Evolutionary conservation across 2,329 filamentous ascomycete species (phyloP).

Genomic region (Aspergillus unguis): DNA sequence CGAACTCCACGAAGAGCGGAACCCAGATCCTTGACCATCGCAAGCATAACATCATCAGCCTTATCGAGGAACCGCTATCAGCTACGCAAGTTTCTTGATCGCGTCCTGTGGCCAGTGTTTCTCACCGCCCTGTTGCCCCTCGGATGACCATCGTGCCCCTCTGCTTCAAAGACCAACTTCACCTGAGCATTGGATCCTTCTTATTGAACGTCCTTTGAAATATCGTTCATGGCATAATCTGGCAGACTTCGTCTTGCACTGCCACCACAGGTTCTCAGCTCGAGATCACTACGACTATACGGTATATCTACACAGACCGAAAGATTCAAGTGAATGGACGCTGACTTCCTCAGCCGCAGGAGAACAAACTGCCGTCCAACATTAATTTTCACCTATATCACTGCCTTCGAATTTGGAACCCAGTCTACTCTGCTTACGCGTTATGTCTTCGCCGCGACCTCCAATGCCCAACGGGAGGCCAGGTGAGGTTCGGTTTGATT

Average conservation of each 20-base stretch:
- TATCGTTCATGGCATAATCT: slow-evolving; percentile 13
- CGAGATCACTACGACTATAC: neutral
- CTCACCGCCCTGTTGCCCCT: slow-evolving; percentile 7
- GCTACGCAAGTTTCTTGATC: neutral
- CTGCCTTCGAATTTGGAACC: neutral
- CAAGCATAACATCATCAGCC: slow-evolving; percentile 7
- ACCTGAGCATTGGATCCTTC: neutral
- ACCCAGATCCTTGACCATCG: neutral
- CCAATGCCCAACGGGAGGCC: slow-evolving; percentile 29
- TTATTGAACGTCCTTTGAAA: neutral
- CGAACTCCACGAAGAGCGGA: neutral
- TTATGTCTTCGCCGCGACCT: slow-evolving; percentile 26
- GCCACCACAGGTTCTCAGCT: neutral
- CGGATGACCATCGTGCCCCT: slow-evolving; percentile 6
- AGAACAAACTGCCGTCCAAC: neutral
- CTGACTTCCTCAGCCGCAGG: neutral
- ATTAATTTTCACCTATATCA: neutral
- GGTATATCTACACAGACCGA: neutral
- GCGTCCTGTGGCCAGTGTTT: slow-evolving; percentile 4
- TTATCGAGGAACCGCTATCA: neutral
- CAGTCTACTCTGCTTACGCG: neutral
- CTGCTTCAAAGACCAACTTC: neutral
- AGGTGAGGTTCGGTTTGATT: slow-evolving; percentile 29
- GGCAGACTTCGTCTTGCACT: neutral
- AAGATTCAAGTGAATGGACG: neutral